These are phyloP conservation scores for Sanghuangporus sanghuang DNA, from an alignment of 1,284 basidiomycete genomes.

Conservation along the genomic window DNA sequence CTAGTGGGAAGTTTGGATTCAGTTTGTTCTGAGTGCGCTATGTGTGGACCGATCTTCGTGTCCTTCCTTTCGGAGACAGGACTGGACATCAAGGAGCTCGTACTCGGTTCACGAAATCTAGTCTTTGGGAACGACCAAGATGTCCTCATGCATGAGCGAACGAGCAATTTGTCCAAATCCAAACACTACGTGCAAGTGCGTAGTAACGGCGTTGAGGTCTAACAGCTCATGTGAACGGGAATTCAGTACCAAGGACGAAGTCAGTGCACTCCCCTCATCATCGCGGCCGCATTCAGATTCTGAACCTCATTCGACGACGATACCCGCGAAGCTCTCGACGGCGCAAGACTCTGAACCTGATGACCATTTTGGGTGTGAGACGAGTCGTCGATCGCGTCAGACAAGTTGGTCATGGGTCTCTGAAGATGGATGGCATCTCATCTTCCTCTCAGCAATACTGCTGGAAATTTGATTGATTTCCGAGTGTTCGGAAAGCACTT, in stretches of 20 bases:
- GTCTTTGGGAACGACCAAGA: conserved; percentile 35
- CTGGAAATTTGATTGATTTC: neutral
- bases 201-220: conserved; percentile 40
- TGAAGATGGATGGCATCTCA: neutral
- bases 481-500: neutral
- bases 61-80: conserved; percentile 53
- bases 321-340: neutral
- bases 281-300: too few species aligned
- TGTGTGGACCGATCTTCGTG: conserved; percentile 76
- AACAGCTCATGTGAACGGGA: conserved; percentile 30
- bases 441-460: neutral
- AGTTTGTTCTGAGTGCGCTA: conserved; percentile 57
- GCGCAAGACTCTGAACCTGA: neutral
- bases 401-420: neutral
- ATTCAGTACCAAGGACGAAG: neutral
- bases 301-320: neutral
- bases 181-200: conserved; percentile 32
- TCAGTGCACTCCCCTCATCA: too few species aligned
- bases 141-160: conserved; percentile 42
- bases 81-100: conserved; percentile 66
- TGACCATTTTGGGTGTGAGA: neutral
- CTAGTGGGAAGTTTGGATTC: conserved; percentile 36
- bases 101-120: conserved; percentile 29
- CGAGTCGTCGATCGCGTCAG: neutral
- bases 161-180: conserved; percentile 48